These are phyloP conservation scores for Saururus chinensis DNA, from an alignment of 164 flowering plant species.

Conservation along the genomic window DNA sequence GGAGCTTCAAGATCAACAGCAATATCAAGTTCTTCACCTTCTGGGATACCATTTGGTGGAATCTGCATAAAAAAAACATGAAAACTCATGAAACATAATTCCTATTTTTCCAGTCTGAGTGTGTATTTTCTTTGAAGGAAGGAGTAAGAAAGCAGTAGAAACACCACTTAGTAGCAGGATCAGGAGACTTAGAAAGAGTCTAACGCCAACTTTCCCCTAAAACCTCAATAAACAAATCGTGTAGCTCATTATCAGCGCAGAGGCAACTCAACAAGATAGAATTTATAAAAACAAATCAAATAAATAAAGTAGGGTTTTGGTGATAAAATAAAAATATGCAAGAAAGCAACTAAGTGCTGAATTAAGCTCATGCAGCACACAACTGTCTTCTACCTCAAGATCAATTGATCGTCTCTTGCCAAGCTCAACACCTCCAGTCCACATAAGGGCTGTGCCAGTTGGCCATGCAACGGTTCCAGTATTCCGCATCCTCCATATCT, in stretches of 20 bases:
- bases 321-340: no score
- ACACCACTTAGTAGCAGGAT: no score
- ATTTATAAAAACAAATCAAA: not conserved
- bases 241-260: no score
- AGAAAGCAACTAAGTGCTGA: not conserved
- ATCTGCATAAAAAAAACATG: slow-evolving; percentile 27
- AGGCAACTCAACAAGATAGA: no score
- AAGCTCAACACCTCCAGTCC: slow-evolving; percentile 68
- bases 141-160: no score
- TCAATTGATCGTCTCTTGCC: slow-evolving; percentile 27
- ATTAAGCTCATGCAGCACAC: not conserved
- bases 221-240: no score
- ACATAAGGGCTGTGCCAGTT: slow-evolving; percentile 46
- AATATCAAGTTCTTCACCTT: slow-evolving; percentile 46
- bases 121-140: no score
- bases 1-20: slow-evolving; percentile 82
- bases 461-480: slow-evolving; percentile 63
- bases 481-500: slow-evolving; percentile 91
- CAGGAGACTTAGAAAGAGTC: no score
- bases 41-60: slow-evolving; percentile 34
- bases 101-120: no score
- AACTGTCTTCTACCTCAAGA: slow-evolving; percentile 31
- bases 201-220: no score
- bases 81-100: no score
- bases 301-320: not conserved